Evolutionary conservation across 805 yeast genomes (phyloP), one percentile per base, ranked within the genome.

Genomic region (Pichia insulana): DNA sequence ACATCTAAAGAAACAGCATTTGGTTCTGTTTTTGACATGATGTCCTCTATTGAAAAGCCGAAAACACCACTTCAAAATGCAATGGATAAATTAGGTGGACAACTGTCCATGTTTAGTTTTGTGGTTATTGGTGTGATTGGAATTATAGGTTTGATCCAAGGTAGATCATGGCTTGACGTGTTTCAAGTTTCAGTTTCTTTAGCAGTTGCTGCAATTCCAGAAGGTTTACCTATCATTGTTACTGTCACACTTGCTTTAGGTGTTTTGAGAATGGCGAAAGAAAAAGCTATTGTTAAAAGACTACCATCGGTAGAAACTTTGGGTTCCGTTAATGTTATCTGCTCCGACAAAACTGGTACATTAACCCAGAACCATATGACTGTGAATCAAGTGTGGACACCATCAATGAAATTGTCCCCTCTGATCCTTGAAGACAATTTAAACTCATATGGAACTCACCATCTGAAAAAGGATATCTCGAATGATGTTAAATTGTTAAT

Each of bases 121-220:
- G 77, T 71, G 20, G 82, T 90, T 27, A 92, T 92, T 62, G 96
- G 95, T 37, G 60, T 83, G n/a, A 92, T 92, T 57, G 90, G 96
- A 54, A 57, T 92, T 18, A 72, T 92, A 51, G 99, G 98, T 45
- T 71, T 92, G 17, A 45, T 86, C 37, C 96, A 92, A 66, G 97
- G 98, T 38, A 82, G 95, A 48, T 74, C 84, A 9, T 89, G 97
- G 96, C 72, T 92, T 44, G 97, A 92, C 49, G 92, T 94, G 97
- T 90, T 92, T 65, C 96, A 90, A 62, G 88, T 92, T 45, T 86
- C 96, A 1, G 99, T 92, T 9, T 88, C 97, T 2, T 70, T 92
- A 48, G 99, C 98, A 3, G 99, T 92, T 16, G 99, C 99, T 39
- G 98, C 98, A 3, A 92, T 92, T 53, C 99, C 99, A 5, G 99